Conservation (phyloP, 75 land plant genomes). For the Pinus tabuliformis region DNA sequence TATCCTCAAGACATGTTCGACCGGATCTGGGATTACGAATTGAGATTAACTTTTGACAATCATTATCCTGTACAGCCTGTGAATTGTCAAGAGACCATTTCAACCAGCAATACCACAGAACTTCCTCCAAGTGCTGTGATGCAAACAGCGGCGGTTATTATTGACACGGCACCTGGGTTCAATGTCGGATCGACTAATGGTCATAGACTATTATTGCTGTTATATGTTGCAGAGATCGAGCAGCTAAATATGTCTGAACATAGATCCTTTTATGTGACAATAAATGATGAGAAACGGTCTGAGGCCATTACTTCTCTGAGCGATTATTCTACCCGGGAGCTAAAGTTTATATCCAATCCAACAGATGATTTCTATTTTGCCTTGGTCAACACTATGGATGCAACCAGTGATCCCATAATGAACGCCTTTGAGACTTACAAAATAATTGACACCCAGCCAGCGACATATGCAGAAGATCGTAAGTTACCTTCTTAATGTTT, state of each 20-base stretch:
- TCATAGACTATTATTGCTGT: neutral
- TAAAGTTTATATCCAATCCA: neutral
- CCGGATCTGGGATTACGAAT: too few species aligned
- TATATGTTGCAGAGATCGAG: conserved; percentile 2
- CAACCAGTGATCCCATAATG: neutral
- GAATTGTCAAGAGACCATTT: too few species aligned
- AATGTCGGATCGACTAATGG: too few species aligned
- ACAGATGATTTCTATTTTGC: too few species aligned
- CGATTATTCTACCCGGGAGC: neutral
- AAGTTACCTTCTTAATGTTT: neutral
- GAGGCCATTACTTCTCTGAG: neutral
- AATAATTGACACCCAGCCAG: neutral
- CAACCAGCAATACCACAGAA: too few species aligned
- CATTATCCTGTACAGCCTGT: too few species aligned
- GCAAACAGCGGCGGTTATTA: too few species aligned
- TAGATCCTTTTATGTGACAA: neutral
- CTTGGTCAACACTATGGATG: neutral
- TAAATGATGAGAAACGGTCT: neutral
- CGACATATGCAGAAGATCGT: neutral
- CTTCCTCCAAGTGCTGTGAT: too few species aligned
- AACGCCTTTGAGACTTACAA: neutral
- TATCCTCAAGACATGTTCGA: neutral
- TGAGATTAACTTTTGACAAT: too few species aligned
- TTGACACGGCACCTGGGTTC: too few species aligned
- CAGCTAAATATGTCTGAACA: neutral